These are phyloP conservation scores for Blumeria hordei DNA, from an alignment of 2,329 filamentous ascomycete genomes.

Conservation along the genomic window DNA sequence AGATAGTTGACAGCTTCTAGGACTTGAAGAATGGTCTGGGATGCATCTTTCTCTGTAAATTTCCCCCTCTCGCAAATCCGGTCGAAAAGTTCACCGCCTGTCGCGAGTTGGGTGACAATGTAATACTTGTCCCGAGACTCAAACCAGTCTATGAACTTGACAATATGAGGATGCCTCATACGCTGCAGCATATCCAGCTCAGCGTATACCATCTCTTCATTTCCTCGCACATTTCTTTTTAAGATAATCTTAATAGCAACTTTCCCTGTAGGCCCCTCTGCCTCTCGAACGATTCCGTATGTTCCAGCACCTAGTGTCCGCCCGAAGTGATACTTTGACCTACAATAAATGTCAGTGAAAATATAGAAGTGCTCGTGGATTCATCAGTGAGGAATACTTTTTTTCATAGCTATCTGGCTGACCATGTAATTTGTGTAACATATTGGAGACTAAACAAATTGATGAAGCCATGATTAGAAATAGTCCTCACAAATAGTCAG, in stretches of 20 bases:
- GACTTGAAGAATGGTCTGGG: conserved; percentile 84
- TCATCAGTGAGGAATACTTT: conserved; percentile 36
- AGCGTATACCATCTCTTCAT: conserved; percentile 96
- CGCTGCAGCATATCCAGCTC: conserved; percentile 83
- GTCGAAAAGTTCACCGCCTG: conserved; percentile 89
- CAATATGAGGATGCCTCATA: conserved; percentile 83
- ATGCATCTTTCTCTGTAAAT: conserved; percentile 87
- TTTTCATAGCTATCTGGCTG: conserved; percentile 98
- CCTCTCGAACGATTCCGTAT: conserved; percentile 94
- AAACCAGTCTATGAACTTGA: conserved; percentile 96
- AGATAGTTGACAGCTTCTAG: conserved; percentile 85
- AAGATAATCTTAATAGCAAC: conserved; percentile 97
- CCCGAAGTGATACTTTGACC: conserved; percentile 74
- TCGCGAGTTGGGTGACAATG: conserved; percentile 90
- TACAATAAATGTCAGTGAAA: conserved; percentile 16
- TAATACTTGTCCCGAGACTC: conserved; percentile 99
- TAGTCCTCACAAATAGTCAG: too few species aligned
- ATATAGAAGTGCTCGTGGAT: conserved; percentile 3
- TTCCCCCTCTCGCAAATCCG: conserved; percentile 94
- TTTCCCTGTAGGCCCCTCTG: conserved; percentile 61
- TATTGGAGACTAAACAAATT: conserved; percentile 41
- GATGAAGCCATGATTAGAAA: not conserved
- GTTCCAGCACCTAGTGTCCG: conserved; percentile 87
- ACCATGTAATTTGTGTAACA: conserved; percentile 88
- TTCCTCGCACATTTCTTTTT: conserved; percentile 97